These are phyloP conservation scores for Tinospora cordifolia DNA, from an alignment of 164 flowering plant genomes.

Conservation along the genomic window DNA sequence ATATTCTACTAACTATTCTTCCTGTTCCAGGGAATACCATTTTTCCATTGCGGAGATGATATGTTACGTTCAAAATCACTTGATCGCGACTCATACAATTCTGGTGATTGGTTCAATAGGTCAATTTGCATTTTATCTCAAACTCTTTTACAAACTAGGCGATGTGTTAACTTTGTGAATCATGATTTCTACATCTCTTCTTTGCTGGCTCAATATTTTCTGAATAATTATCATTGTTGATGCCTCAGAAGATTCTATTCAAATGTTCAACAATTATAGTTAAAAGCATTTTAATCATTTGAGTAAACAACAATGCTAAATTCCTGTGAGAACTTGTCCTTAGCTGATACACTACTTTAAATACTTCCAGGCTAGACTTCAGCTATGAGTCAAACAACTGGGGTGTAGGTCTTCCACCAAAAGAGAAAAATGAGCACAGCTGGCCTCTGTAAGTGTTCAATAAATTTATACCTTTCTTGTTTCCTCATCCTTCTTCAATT, in stretches of 20 bases:
- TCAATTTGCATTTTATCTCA: slow-evolving; percentile 11
- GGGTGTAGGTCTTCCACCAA: slow-evolving; percentile 96
- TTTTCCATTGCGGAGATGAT: slow-evolving; percentile 94
- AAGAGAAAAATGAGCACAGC: slow-evolving; percentile 63
- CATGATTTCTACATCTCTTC: background rate
- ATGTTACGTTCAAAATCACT: slow-evolving; percentile 90
- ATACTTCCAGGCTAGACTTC: slow-evolving; percentile 64
- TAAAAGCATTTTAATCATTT: background rate
- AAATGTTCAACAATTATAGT: background rate
- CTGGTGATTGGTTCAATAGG: slow-evolving; percentile 99
- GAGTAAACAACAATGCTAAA: background rate
- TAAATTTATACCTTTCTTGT: background rate
- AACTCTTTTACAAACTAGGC: too few species aligned
- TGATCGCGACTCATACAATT: slow-evolving; percentile 96
- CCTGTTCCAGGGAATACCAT: slow-evolving; percentile 68
- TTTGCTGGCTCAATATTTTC: background rate
- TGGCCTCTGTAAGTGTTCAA: slow-evolving; percentile 78
- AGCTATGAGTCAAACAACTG: slow-evolving; percentile 76
- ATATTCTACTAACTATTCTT: background rate
- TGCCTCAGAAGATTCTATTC: background rate
- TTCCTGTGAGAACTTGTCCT: background rate
- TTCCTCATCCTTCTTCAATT: background rate
- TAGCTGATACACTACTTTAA: background rate
- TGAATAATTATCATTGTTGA: background rate
- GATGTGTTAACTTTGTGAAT: too few species aligned